These are phyloP conservation scores for Stachybotrys elegans DNA, from an alignment of 2,329 filamentous ascomycete species.

Conservation along the genomic window DNA sequence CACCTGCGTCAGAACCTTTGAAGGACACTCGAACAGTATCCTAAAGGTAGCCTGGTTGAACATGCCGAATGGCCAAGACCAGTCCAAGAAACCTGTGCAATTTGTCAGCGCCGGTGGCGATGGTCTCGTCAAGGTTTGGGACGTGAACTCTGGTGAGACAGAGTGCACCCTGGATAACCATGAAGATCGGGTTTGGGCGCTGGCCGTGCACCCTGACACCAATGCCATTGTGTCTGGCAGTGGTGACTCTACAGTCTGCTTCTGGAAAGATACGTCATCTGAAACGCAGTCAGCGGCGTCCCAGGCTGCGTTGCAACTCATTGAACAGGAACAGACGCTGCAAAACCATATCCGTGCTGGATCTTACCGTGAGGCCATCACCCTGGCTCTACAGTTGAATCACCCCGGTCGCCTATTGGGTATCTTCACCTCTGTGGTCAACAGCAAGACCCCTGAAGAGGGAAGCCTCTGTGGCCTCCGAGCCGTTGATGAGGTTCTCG, in stretches of 20 bases:
- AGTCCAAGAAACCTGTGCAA: constrained; percentile 57
- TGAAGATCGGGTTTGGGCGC: constrained; percentile 89
- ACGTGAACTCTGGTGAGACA: constrained; percentile 76
- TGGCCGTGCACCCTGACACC: constrained; percentile 64
- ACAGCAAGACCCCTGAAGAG: constrained; percentile 52
- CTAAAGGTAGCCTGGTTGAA: constrained; percentile 88
- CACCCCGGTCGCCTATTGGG: constrained; percentile 83
- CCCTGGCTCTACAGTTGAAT: constrained; percentile 85
- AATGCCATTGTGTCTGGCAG: constrained; percentile 84
- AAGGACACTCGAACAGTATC: constrained; percentile 93
- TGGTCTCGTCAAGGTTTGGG: constrained; percentile 95
- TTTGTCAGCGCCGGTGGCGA: constrained; percentile 88
- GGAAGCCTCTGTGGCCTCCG: constrained; percentile 59
- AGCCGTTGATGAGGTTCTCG: constrained; percentile 79
- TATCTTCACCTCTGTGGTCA: constrained; percentile 77
- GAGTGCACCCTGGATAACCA: constrained; percentile 95
- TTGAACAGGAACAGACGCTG: constrained; percentile 91
- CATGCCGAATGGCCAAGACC: constrained; percentile 42
- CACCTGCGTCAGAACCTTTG: constrained; percentile 86
- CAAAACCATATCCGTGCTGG: constrained; percentile 87
- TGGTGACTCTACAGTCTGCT: constrained; percentile 87
- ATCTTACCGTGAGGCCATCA: constrained; percentile 90
- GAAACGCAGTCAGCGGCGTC: constrained; percentile 72
- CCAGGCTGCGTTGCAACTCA: constrained; percentile 68
- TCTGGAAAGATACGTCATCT: constrained; percentile 90